Base-by-base conservation (phyloP, 768 basidiomycete species). In the Kwoniella dejecticola region DNA sequence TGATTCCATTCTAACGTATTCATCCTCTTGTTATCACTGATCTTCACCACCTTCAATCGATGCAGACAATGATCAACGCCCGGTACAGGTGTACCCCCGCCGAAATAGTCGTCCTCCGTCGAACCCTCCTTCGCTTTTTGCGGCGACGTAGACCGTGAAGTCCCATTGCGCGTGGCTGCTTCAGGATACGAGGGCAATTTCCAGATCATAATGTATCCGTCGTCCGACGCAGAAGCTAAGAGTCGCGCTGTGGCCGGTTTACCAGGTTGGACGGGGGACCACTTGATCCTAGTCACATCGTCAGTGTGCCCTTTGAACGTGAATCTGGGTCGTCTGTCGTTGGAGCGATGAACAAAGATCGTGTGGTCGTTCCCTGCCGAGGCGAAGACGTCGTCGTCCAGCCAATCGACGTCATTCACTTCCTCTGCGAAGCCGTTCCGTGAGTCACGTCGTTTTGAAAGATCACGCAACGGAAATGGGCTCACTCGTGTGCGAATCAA, bases 331-430 rank as follows among this genome's bases (percentile, higher is more conserved):
- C 61, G 38, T 47, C 58, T 64, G 21, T 70, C 66, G 24, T 57
- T 64, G 4, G 61, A 56, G 44, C 69, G 67, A 59, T 66, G 69
- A 10, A 78, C 62, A 54, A 67, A 70, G 47, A 76, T 70, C 1
- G 68, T 76, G 40, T 68, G 66, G 57, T 78, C 77, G 52, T 75
- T 75, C 3, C 72, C 76, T 23, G 70, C 72, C 17, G 70, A 69
- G 1, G 77, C 77, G 44, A 78, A 78, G 40, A 76, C 70, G 23
- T 74, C 63, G 55, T 76, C 71, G 54, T 77, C 76, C 15, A 74
- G 62, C 74, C 76, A 78, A 50, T 78, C 75, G 19, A 77, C 70
- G 52, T 75, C 74, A 57, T 74, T 75, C n/a, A 75, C 76, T 49
- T 75, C 70, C 45, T 77, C 65, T 65, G 64, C 27, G 36, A 56